phyloP scores from a whole-genome alignment of 1,284 basidiomycete species.

The Fistulina hepatica region DNA sequence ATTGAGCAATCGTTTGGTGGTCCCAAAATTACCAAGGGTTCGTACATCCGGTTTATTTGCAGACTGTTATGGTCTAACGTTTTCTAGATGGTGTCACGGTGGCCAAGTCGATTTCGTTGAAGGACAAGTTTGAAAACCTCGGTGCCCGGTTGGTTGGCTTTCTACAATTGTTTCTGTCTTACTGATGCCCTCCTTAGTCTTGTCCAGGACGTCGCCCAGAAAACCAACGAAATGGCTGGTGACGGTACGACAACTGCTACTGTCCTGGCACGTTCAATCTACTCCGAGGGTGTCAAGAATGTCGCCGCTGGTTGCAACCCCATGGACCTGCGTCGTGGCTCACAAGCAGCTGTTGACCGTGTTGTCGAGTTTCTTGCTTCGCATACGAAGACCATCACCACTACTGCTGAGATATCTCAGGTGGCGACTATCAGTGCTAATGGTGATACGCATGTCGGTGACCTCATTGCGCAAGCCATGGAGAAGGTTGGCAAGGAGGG shows the following conservation, averaged over 20 bases:
- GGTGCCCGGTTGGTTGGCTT: constrained; percentile 71
- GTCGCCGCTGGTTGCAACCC: constrained; percentile 99
- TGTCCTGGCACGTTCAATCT: constrained; percentile 94
- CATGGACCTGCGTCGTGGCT: constrained; percentile 96
- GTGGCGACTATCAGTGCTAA: constrained; percentile 99
- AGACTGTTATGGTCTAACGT: constrained; percentile 6
- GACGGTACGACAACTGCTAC: constrained; percentile 98
- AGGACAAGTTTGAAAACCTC: constrained; percentile 99
- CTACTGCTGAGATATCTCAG: constrained; percentile 94
- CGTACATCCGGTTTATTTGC: constrained; percentile 16
- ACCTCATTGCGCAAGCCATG: constrained; percentile 98
- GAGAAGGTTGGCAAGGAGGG: constrained; percentile 99
- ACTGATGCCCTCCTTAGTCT: constrained; percentile 39
- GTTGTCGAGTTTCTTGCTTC: constrained; percentile 87
- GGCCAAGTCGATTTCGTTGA: constrained; percentile 87
- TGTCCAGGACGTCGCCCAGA: constrained; percentile 90
- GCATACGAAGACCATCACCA: constrained; percentile 92
- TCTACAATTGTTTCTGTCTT: constrained; percentile 1
- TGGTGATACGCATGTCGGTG: constrained; percentile 89
- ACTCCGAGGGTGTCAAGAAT: constrained; percentile 98
- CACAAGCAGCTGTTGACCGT: constrained; percentile 93
- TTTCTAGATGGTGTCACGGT: constrained; percentile 89
- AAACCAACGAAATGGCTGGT: constrained; percentile 96
- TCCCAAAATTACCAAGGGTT: constrained; percentile 95
- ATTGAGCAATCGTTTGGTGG: constrained; percentile 97